These are phyloP conservation scores for Talaromyces borbonicus DNA, from an alignment of 495 filamentous ascomycete genomes.

Conservation along the genomic window DNA sequence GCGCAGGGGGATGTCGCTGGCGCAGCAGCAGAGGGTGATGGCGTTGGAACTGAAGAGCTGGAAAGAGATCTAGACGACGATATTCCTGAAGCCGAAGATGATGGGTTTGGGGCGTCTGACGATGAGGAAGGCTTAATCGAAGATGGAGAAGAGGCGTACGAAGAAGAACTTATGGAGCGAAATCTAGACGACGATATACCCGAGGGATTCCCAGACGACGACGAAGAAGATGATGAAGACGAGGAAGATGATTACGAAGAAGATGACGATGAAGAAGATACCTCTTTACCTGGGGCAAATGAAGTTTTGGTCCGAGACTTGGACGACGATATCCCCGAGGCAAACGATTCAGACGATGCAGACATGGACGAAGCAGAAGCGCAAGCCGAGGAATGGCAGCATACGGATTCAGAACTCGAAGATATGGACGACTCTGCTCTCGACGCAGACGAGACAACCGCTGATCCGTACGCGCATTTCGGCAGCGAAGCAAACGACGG, in stretches of 20 bases:
- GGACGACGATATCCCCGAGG: constrained; percentile 34
- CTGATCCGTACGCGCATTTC: constrained; percentile 18
- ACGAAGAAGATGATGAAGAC: constrained; percentile 18
- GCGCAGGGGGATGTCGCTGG: constrained; percentile 1
- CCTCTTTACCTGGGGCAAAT: neutral
- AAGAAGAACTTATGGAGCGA: constrained; percentile 33
- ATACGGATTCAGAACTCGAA: constrained; percentile 78
- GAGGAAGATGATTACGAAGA: constrained; percentile 12
- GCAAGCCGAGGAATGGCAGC: constrained; percentile 43
- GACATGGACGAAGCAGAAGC: constrained; percentile 15
- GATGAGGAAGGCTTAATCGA: constrained; percentile 31
- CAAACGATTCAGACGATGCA: constrained; percentile 13
- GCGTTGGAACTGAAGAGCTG: constrained; percentile 23
- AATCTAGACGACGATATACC: constrained; percentile 45
- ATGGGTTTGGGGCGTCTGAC: constrained; percentile 9
- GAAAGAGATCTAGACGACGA: constrained; percentile 41
- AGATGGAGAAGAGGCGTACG: constrained; percentile 32
- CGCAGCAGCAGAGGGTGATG: constrained; percentile 17
- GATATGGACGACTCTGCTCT: constrained; percentile 33
- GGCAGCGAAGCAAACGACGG: constrained; percentile 14
- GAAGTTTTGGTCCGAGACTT: constrained; percentile 18
- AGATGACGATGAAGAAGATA: constrained; percentile 19
- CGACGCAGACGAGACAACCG: constrained; percentile 20
- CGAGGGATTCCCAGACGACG: constrained; percentile 34
- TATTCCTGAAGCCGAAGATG: constrained; percentile 31